Evolutionary conservation across 1,139 yeast genomes (phyloP).

Genomic region (Tardiomyces digboiensis): DNA sequence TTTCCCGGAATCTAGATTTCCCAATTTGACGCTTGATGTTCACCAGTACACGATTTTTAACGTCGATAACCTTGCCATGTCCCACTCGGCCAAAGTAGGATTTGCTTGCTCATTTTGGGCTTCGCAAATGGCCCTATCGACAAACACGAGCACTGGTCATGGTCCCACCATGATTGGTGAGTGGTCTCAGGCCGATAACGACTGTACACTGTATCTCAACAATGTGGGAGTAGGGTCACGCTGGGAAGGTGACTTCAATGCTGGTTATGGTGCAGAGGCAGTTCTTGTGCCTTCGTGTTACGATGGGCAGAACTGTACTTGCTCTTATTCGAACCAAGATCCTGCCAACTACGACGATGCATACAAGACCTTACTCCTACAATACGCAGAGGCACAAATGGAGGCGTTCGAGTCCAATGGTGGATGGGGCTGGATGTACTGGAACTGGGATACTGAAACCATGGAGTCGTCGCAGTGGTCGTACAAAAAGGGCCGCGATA

Average conservation of each 20-base stretch:
- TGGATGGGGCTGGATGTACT: slow-evolving; percentile 28
- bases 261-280: slow-evolving; percentile 9
- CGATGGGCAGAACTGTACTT: slow-evolving; percentile 21
- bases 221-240: slow-evolving; percentile 87
- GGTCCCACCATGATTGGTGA: slow-evolving; percentile 68
- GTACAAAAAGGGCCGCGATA: slow-evolving; percentile 22
- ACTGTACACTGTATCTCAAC: slow-evolving; percentile 79
- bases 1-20: slow-evolving; percentile 41
- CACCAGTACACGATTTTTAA: slow-evolving; percentile 58
- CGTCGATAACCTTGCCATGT: slow-evolving; percentile 46
- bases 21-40: slow-evolving; percentile 56
- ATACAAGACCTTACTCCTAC: slow-evolving; percentile 21
- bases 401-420: slow-evolving; percentile 22
- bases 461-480: slow-evolving; percentile 25
- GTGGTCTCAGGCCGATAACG: slow-evolving; percentile 90
- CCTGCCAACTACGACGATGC: slow-evolving; percentile 18
- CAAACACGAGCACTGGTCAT: slow-evolving; percentile 44
- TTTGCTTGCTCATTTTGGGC: slow-evolving; percentile 33
- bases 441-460: slow-evolving; percentile 30
- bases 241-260: slow-evolving; percentile 46
- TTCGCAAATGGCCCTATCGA: slow-evolving; percentile 42
- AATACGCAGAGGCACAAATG: slow-evolving; percentile 28
- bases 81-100: slow-evolving; percentile 31
- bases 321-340: slow-evolving; percentile 19
- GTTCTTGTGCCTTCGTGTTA: slow-evolving; percentile 20